These are phyloP conservation scores for Gentiana straminea DNA, from an alignment of 257 asterid species.

Conservation along the genomic window DNA sequence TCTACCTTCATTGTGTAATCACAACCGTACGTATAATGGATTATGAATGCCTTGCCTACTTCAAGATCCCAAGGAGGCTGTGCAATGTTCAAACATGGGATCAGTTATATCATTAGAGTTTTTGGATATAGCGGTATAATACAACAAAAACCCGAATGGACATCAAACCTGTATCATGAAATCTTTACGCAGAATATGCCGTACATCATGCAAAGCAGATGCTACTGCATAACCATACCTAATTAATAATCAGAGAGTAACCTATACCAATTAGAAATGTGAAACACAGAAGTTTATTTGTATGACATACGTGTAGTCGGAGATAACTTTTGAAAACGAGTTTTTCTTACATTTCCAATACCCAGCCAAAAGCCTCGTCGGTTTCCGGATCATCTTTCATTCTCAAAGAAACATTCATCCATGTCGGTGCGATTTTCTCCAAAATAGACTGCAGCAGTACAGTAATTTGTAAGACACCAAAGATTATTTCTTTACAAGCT, in stretches of 20 bases:
- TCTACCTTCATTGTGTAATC: conserved; percentile 86
- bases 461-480: not conserved
- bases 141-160: conserved; percentile 5
- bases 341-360: conserved; percentile 73
- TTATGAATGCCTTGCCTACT: conserved; percentile 59
- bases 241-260: conserved; percentile 6
- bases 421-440: conserved; percentile 94
- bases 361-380: conserved; percentile 97
- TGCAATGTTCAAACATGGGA: not conserved
- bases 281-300: too few relatives aligned
- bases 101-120: not conserved
- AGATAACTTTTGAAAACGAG: too few relatives aligned
- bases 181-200: conserved; percentile 72
- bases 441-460: conserved; percentile 42
- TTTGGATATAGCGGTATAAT: not conserved
- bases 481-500: too few relatives aligned
- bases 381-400: conserved; percentile 98
- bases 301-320: too few relatives aligned
- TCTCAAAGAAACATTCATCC: conserved; percentile 95
- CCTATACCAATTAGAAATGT: not conserved
- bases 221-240: conserved; percentile 96
- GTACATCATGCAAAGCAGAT: conserved; percentile 84
- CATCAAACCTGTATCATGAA: conserved; percentile 80
- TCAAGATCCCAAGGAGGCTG: conserved; percentile 92
- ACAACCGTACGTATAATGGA: conserved; percentile 91